phyloP scores from a whole-genome alignment of 2,329 filamentous ascomycete genomes.

The Coniochaeta sp. region DNA sequence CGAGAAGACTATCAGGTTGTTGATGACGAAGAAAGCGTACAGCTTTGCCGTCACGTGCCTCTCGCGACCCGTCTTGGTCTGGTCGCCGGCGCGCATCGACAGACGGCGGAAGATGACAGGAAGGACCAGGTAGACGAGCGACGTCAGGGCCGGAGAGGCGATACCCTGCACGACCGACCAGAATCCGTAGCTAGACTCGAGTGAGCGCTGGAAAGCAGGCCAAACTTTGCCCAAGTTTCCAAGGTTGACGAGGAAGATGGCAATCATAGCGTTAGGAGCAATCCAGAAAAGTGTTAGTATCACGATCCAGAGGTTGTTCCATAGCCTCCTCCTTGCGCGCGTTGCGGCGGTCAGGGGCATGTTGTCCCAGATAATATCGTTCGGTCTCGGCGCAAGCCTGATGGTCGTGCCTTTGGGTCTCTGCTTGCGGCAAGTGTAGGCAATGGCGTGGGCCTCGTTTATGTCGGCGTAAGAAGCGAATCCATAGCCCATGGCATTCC shows the following conservation, averaged over 20 bases:
- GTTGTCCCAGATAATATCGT: constrained; percentile 95
- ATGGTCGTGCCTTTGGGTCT: constrained; percentile 73
- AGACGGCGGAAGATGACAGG: constrained; percentile 88
- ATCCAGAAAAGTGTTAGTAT: constrained; percentile 81
- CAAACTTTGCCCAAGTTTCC: constrained; percentile 74
- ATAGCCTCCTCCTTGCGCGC: constrained; percentile 64
- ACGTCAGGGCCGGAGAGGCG: constrained; percentile 78
- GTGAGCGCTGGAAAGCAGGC: constrained; percentile 61
- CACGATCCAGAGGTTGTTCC: constrained; percentile 79
- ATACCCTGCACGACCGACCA: constrained; percentile 95
- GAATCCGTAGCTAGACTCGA: constrained; percentile 55
- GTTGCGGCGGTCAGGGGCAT: constrained; percentile 64
- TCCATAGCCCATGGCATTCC: constrained; percentile 83
- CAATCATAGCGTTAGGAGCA: constrained; percentile 87
- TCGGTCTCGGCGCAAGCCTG: constrained; percentile 73
- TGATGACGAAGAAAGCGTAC: constrained; percentile 95
- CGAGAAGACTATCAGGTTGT: constrained; percentile 92
- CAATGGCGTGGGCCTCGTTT: constrained; percentile 79
- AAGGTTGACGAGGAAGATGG: constrained; percentile 86
- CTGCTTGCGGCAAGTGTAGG: constrained; percentile 73
- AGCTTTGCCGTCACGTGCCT: constrained; percentile 85
- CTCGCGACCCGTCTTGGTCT: constrained; percentile 87
- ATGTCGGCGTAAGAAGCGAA: constrained; percentile 93
- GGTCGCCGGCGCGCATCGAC: constrained; percentile 75
- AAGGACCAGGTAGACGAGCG: constrained; percentile 77